Evolutionary conservation across 805 yeast genomes (phyloP).

Genomic region (Monosporozyma aquatica): DNA sequence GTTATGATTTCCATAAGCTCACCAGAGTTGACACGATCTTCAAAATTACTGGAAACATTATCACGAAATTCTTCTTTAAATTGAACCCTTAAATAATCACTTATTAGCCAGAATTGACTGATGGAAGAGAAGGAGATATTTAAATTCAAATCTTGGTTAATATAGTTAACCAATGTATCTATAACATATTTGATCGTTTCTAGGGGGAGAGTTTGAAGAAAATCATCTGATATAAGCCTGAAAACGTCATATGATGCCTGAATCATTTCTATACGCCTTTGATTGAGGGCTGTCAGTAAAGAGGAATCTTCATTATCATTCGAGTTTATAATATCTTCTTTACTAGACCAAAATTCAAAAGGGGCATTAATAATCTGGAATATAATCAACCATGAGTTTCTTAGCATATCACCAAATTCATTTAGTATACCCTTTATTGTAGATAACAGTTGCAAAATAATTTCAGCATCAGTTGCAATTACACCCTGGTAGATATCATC

Average conservation of each 20-base stretch:
- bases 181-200: slow-evolving; percentile 55
- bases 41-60: neutral
- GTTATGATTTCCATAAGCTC: slow-evolving; percentile 27
- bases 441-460: slow-evolving; percentile 51
- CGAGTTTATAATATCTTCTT: slow-evolving; percentile 17
- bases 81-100: slow-evolving; percentile 53
- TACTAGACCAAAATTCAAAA: slow-evolving; percentile 35
- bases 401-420: slow-evolving; percentile 56
- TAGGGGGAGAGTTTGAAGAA: slow-evolving; percentile 61
- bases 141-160: slow-evolving; percentile 60
- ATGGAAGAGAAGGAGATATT: slow-evolving; percentile 87
- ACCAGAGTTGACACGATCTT: slow-evolving; percentile 7
- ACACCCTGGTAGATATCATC: slow-evolving; percentile 30
- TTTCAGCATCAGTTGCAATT: slow-evolving; percentile 54
- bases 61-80: slow-evolving; percentile 3
- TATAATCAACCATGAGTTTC: slow-evolving; percentile 65
- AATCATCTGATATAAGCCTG: slow-evolving; percentile 79
- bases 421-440: slow-evolving; percentile 69
- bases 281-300: slow-evolving; percentile 31
- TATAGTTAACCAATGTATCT: slow-evolving; percentile 64
- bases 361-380: slow-evolving; percentile 53
- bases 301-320: slow-evolving; percentile 24
- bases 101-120: slow-evolving; percentile 84
- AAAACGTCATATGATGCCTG: slow-evolving; percentile 69
- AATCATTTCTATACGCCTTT: slow-evolving; percentile 43